Base-by-base conservation (phyloP, 768 basidiomycete genomes). In the Termitomyces sp. region DNA sequence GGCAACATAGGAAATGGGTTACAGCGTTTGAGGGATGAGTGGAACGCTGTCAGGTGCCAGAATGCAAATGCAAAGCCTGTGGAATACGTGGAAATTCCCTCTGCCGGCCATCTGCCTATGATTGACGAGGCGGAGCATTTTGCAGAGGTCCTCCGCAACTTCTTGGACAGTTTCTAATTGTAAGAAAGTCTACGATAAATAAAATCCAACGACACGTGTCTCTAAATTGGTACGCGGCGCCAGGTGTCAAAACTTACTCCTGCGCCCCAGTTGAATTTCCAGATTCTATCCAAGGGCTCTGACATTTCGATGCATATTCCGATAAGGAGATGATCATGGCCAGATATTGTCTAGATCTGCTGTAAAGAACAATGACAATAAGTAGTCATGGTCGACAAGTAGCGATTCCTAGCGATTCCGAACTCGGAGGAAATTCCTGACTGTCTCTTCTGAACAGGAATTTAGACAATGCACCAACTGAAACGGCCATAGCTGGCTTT, bases 71-170 rank as follows among this genome's bases (percentile, higher is more conserved):
- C 56, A 4, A 62, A 61, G 7, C 57, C 64, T 18, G 65, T 78
- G 14, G 64, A 69, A 30, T 77, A 71, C 58, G 67, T 64, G 20
- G 71, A 69, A 36, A 71, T 83, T 8, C 69, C 66, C 18, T 66
- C 66, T 7, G 69, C 78, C 0, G 81, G 81, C 0, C 80, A 83
- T 70, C 63, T 83, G 7, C 82, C 82, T 0, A 82, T 83, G 81
- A 68, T 82, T 5, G 82, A 83, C 63, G 71, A 72, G 51, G 77
- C 80, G 2, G 74, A 76, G 60, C 55, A 55, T 22, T 82, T 77
- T 56, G 76, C 72, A 66, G 65, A 69, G 13, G 65, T 68, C 34
- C 63, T 80, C n/a, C 64, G 58, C 14, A 43, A 45, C n/a, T 76
- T 76, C 53, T 60, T 75, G 63, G 64, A 61, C n/a, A 34, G 55